phyloP scores from a whole-genome alignment of 2,329 filamentous ascomycete genomes.

The Cladobotryum protrusum region DNA sequence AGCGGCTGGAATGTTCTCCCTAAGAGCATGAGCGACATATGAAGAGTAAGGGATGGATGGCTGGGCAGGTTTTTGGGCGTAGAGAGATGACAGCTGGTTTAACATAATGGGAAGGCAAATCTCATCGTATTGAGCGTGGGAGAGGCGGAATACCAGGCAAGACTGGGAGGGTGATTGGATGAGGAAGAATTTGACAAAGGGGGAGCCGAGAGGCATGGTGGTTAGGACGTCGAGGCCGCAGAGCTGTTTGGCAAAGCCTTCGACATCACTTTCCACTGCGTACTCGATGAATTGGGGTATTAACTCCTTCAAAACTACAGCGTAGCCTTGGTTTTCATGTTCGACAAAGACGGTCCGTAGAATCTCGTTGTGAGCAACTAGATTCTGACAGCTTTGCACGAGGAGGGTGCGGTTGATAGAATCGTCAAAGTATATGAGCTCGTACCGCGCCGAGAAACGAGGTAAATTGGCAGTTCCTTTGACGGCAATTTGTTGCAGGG shows the following conservation, averaged over 20 bases:
- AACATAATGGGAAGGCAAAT: conserved; percentile 59
- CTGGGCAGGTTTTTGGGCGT: conserved; percentile 19
- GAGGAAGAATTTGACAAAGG: conserved; percentile 55
- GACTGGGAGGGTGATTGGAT: conserved; percentile 28
- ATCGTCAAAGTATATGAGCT: conserved; percentile 55
- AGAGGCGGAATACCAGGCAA: conserved; percentile 54
- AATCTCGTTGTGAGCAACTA: conserved; percentile 57
- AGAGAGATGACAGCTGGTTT: conserved; percentile 50
- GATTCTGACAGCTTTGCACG: conserved; percentile 43
- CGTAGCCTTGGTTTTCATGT: conserved; percentile 43
- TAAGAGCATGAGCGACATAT: conserved; percentile 39
- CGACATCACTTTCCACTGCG: conserved; percentile 42
- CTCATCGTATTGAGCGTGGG: conserved; percentile 64
- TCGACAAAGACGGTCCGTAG: conserved; percentile 60
- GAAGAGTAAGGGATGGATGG: conserved; percentile 38
- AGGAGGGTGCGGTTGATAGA: conserved; percentile 43
- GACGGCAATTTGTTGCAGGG: conserved; percentile 54
- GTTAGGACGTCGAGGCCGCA: conserved; percentile 51
- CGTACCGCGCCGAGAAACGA: conserved; percentile 58
- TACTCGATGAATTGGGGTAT: conserved; percentile 45
- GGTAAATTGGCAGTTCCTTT: conserved; percentile 50
- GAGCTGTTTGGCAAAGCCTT: conserved; percentile 46
- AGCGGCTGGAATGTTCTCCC: conserved; percentile 39
- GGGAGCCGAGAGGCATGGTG: conserved; percentile 50
- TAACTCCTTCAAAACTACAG: conserved; percentile 53